Evolutionary conservation across 2,329 filamentous ascomycete genomes (phyloP).

Genomic region (Colletotrichum shisoi): DNA sequence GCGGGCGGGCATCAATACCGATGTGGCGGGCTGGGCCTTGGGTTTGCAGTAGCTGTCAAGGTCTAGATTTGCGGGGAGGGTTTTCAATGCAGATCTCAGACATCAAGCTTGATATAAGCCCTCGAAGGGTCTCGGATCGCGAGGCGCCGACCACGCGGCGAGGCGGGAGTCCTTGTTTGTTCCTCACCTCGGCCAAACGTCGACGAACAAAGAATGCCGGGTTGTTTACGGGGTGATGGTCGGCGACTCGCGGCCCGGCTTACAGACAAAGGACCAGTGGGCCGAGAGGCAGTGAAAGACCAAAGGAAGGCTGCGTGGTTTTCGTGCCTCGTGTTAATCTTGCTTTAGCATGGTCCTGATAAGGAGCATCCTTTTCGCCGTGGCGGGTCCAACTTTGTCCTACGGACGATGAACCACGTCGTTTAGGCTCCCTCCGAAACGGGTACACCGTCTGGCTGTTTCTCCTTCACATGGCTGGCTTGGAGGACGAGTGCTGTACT

Average conservation of each 20-base stretch:
- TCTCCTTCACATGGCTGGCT: slow-evolving; percentile 7
- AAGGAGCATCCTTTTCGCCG: background rate
- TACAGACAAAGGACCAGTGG: slow-evolving; percentile 25
- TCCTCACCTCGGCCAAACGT: background rate
- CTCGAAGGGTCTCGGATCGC: background rate
- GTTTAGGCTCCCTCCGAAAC: background rate
- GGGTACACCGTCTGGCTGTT: background rate
- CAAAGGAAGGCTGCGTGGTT: slow-evolving; percentile 20
- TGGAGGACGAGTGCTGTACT: background rate
- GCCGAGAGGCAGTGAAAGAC: background rate
- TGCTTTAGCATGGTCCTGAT: background rate
- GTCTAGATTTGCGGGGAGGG: background rate
- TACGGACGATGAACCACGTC: background rate
- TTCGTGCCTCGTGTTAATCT: background rate
- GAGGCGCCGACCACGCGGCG: background rate
- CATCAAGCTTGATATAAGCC: slow-evolving; percentile 26
- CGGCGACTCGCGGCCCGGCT: background rate
- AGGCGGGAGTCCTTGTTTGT: slow-evolving; percentile 1
- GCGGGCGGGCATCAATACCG: background rate
- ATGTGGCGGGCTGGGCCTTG: slow-evolving; percentile 12
- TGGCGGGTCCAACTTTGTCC: slow-evolving; percentile 8
- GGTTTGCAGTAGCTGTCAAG: background rate
- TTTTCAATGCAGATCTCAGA: background rate
- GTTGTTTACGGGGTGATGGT: slow-evolving; percentile 16
- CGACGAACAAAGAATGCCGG: slow-evolving; percentile 26